Percentiles rank a stretch among this genome's conserved stretches.
phyloP scores from a whole-genome alignment of 225 moss, liverwort and hornwort species.

The Asterella californica region DNA sequence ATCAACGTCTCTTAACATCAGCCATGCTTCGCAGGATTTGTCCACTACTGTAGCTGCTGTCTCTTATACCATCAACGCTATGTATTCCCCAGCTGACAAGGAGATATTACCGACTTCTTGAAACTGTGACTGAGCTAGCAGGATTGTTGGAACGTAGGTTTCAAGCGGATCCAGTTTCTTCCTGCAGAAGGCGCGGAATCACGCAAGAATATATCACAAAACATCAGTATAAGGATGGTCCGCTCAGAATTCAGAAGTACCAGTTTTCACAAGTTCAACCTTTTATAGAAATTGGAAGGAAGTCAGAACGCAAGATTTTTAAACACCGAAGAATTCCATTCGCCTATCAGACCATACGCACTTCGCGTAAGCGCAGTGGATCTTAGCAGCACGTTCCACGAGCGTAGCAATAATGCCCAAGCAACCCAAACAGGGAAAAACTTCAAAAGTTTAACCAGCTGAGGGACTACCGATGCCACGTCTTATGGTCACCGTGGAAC shows the following conservation, averaged over 20 bases:
- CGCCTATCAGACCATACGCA: neutral
- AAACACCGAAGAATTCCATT: neutral
- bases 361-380: neutral
- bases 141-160: slow-evolving; percentile 82
- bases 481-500: neutral
- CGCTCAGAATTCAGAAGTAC: neutral
- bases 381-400: neutral
- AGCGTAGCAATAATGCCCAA: neutral
- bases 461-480: neutral
- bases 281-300: neutral
- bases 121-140: slow-evolving; percentile 84
- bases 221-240: neutral
- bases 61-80: no score
- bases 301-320: neutral
- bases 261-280: neutral
- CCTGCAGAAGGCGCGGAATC: slow-evolving; percentile 33
- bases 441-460: neutral
- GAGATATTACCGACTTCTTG: slow-evolving; percentile 70
- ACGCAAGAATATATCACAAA: neutral
- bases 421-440: neutral
- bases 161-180: slow-evolving; percentile 97
- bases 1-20: neutral
- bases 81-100: neutral
- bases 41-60: neutral
- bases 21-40: neutral